Conservation (phyloP, 1,284 basidiomycete genomes). For the Pseudozyma hubeiensis region DNA sequence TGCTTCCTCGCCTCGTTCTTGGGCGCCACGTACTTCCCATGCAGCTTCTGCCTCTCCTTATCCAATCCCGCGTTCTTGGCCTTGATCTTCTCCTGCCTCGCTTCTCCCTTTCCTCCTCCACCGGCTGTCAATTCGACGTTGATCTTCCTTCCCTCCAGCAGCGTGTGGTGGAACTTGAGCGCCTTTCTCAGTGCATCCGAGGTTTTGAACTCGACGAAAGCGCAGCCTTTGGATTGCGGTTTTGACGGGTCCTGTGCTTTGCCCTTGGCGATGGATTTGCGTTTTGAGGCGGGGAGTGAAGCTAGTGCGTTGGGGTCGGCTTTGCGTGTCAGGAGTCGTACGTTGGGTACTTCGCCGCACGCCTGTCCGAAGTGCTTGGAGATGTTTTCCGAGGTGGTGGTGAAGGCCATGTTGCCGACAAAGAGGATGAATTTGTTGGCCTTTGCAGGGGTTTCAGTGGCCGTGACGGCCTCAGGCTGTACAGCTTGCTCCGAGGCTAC, state of each 20-base stretch:
- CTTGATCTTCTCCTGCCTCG: constrained; percentile 63
- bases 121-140: constrained; percentile 68
- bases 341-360: constrained; percentile 63
- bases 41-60: constrained; percentile 61
- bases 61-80: constrained; percentile 63
- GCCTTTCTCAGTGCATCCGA: constrained; percentile 59
- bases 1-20: constrained; percentile 57
- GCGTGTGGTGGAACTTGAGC: constrained; percentile 65
- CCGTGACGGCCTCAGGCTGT: background rate
- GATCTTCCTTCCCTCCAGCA: constrained; percentile 64
- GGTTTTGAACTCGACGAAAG: constrained; percentile 64
- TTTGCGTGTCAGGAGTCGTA: constrained; percentile 64
- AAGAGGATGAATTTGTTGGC: constrained; percentile 61
- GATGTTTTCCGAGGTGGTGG: constrained; percentile 56
- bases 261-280: constrained; percentile 66
- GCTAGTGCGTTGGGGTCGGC: constrained; percentile 50
- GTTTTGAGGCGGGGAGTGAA: constrained; percentile 60
- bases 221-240: constrained; percentile 62
- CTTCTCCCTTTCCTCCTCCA: constrained; percentile 62
- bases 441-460: constrained; percentile 15
- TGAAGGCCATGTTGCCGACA: constrained; percentile 68
- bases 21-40: constrained; percentile 64
- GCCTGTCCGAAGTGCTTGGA: constrained; percentile 59
- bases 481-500: constrained; percentile 30
- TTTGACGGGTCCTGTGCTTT: constrained; percentile 62